A percentile compares a stretch with the other conserved stretches of the same genome.
phyloP scores from a whole-genome alignment of 1,284 basidiomycete genomes.

The Pyrrhoderma noxium region DNA sequence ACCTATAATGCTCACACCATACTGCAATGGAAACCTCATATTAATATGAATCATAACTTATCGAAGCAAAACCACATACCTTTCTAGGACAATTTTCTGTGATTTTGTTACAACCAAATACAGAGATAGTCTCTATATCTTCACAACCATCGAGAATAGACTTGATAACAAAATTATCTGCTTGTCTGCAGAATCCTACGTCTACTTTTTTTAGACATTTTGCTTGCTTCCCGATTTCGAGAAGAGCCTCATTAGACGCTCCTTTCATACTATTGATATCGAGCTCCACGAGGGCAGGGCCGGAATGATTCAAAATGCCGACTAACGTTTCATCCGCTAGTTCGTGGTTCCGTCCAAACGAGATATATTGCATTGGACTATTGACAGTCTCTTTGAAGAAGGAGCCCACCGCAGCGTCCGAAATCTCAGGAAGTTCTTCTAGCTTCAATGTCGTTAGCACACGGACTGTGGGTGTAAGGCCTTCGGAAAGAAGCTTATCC shows the following conservation, averaged over 20 bases:
- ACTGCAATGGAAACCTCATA: conserved; percentile 3
- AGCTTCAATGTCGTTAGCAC: conserved; percentile 53
- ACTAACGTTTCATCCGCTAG: conserved; percentile 53
- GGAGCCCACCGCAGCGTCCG: conserved; percentile 57
- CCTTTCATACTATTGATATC: conserved; percentile 76
- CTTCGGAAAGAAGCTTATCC: conserved; percentile 52
- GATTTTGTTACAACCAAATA: conserved; percentile 36
- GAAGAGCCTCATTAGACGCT: conserved; percentile 50
- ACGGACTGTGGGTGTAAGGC: conserved; percentile 49
- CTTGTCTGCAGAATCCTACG: conserved; percentile 80
- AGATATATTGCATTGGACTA: conserved; percentile 43
- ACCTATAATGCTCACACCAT: conserved; percentile 18
- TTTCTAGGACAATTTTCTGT: conserved; percentile 47
- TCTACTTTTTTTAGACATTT: conserved; percentile 59
- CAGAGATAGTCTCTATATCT: conserved; percentile 21
- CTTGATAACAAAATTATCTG: conserved; percentile 81
- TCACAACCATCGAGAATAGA: conserved; percentile 50
- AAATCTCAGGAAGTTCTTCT: conserved; percentile 53
- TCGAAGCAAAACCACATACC: conserved; percentile 29
- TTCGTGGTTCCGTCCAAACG: conserved; percentile 56
- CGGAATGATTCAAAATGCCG: conserved; percentile 69
- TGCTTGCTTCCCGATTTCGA: conserved; percentile 41
- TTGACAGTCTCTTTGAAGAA: conserved; percentile 53
- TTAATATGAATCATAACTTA: neutral
- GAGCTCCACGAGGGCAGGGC: conserved; percentile 50